These are phyloP conservation scores for Dactylellina parvicollis DNA, from an alignment of 2,329 filamentous ascomycete genomes.

Conservation along the genomic window DNA sequence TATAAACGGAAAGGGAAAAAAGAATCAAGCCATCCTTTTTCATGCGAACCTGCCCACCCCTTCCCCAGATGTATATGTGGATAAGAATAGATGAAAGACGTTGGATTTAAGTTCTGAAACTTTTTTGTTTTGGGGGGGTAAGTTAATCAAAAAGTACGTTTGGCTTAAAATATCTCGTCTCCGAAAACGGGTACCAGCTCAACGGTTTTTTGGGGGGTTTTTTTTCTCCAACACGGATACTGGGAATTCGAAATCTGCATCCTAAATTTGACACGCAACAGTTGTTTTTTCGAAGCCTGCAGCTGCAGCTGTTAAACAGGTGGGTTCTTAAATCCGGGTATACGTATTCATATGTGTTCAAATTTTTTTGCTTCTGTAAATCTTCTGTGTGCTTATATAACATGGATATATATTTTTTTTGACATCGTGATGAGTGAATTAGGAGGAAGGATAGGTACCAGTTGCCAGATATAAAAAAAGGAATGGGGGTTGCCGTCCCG, in stretches of 20 bases:
- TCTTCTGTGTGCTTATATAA: conserved; percentile 3
- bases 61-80: neutral
- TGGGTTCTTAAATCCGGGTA: neutral
- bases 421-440: neutral
- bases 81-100: neutral
- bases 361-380: neutral
- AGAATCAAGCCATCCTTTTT: neutral
- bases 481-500: neutral
- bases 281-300: too few relatives aligned
- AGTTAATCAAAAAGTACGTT: conserved; percentile 12
- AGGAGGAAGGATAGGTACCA: conserved; percentile 1
- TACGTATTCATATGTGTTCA: neutral
- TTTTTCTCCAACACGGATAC: too few relatives aligned
- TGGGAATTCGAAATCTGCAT: too few relatives aligned
- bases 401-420: conserved; percentile 4
- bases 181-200: too few relatives aligned
- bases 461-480: neutral
- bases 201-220: too few relatives aligned
- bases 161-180: conserved; percentile 11
- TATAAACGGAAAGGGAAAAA: neutral
- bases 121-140: neutral
- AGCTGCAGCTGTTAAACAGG: too few relatives aligned
- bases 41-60: neutral
- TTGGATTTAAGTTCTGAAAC: conserved; percentile 4
- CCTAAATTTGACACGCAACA: too few relatives aligned